Conservation (phyloP, 2,329 filamentous ascomycete genomes). For the Sclerotinia glacialis region DNA sequence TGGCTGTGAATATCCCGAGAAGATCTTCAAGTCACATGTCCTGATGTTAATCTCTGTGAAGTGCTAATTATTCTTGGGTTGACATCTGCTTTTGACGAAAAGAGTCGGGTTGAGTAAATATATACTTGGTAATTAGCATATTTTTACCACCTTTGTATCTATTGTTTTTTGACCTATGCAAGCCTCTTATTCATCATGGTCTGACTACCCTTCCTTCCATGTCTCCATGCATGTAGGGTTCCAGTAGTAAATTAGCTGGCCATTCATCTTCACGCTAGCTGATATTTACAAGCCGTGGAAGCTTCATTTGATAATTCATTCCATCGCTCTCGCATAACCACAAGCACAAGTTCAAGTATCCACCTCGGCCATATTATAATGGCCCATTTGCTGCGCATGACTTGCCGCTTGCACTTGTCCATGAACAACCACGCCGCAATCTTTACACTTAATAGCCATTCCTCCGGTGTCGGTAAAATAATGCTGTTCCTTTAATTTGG, state of each 20-base stretch:
- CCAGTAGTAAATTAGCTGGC: not conserved
- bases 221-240: not conserved
- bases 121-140: not conserved
- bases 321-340: not conserved
- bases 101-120: not conserved
- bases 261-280: not conserved
- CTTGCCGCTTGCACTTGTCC: slow-evolving; percentile 61
- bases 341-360: slow-evolving; percentile 6
- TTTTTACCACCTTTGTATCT: not conserved
- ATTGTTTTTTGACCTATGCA: not conserved
- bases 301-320: too few relatives aligned
- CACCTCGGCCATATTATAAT: slow-evolving; percentile 56
- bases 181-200: not conserved
- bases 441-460: slow-evolving; percentile 75
- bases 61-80: not conserved
- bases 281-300: not conserved
- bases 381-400: slow-evolving; percentile 61
- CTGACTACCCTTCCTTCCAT: not conserved
- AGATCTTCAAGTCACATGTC: not conserved
- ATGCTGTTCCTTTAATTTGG: slow-evolving; percentile 65
- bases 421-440: slow-evolving; percentile 65
- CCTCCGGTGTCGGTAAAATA: slow-evolving; percentile 88
- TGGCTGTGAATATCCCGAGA: too few relatives aligned
- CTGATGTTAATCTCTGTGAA: too few relatives aligned
- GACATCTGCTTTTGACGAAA: not conserved